A percentile compares a stretch with the other conserved stretches of the same genome.
Evolutionary conservation across 2,329 filamentous ascomycete species (phyloP).

Genomic region (Monilinia aucupariae): DNA sequence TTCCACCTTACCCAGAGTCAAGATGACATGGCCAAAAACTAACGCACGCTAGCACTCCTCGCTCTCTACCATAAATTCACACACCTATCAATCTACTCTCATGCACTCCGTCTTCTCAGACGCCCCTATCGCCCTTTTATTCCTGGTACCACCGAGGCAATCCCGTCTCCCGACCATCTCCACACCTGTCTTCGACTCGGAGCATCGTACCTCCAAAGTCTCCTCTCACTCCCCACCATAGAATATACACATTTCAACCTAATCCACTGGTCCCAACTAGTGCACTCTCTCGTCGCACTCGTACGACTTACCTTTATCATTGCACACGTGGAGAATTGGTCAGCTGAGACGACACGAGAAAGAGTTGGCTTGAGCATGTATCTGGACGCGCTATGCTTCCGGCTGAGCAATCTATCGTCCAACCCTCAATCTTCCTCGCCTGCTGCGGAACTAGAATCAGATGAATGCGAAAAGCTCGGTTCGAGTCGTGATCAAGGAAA

Average conservation of each 20-base stretch:
- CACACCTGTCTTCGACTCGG: constrained; percentile 8
- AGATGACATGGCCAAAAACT: not conserved
- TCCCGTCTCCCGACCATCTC: constrained; percentile 2
- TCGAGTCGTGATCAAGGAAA: not conserved
- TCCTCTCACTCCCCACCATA: constrained; percentile 27
- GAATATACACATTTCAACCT: constrained; percentile 24
- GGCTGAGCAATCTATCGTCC: constrained; percentile 24
- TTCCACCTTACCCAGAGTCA: not conserved
- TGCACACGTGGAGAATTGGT: constrained; percentile 27
- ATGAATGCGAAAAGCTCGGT: not conserved
- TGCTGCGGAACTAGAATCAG: not conserved
- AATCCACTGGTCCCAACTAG: constrained; percentile 24
- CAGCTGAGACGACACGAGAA: constrained; percentile 23
- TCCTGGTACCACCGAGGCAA: constrained; percentile 4
- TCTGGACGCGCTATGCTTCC: constrained; percentile 30
- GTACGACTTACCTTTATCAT: constrained; percentile 31
- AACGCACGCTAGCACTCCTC: constrained; percentile 21
- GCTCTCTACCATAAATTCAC: constrained; percentile 22
- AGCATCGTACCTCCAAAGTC: constrained; percentile 28
- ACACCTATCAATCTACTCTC: constrained; percentile 25
- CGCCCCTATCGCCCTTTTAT: constrained; percentile 23
- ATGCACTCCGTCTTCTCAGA: constrained; percentile 27
- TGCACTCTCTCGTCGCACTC: constrained; percentile 25
- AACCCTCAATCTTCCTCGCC: not conserved
- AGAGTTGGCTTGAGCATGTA: constrained; percentile 31